Percentiles rank a stretch among this genome's conserved stretches.
Evolutionary conservation across 441 rosid species (phyloP).

Genomic region (Pelargonium australe): DNA sequence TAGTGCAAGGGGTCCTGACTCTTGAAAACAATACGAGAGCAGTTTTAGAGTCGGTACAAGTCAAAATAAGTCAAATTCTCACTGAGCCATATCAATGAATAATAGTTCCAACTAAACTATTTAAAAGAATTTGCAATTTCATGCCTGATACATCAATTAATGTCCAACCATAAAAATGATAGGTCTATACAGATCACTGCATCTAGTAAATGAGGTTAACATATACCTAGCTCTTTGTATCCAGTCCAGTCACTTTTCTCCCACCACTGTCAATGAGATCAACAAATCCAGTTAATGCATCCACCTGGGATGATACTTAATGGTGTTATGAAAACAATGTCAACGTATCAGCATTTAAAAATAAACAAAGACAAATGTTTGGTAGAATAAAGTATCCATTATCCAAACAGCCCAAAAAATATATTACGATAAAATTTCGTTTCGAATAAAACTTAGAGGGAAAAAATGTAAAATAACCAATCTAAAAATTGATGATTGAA

Average conservation of each 20-base stretch:
- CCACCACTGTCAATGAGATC: constrained; percentile 99
- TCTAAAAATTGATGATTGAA: background rate
- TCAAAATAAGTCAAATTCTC: background rate
- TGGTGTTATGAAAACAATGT: constrained; percentile 40
- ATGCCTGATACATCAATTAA: background rate
- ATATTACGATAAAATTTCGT: background rate
- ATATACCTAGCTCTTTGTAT: constrained; percentile 93
- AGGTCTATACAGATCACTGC: background rate
- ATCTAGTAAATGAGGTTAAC: constrained; percentile 14
- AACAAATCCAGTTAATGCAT: constrained; percentile 70
- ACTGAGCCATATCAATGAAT: background rate
- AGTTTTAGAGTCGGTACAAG: background rate
- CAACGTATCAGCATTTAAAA: constrained; percentile 9
- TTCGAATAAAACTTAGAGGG: background rate
- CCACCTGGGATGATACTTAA: constrained; percentile 58
- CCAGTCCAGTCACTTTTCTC: constrained; percentile 99
- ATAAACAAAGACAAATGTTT: constrained; percentile 14
- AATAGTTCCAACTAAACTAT: background rate
- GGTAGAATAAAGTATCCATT: background rate
- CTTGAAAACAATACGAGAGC: no score
- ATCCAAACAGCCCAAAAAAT: background rate
- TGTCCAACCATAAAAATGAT: background rate
- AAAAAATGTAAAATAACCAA: background rate
- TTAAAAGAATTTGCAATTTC: background rate
- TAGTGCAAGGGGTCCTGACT: no score